Base-by-base conservation (phyloP, 2,329 filamentous ascomycete species). In the Monilinia fructigena region DNA sequence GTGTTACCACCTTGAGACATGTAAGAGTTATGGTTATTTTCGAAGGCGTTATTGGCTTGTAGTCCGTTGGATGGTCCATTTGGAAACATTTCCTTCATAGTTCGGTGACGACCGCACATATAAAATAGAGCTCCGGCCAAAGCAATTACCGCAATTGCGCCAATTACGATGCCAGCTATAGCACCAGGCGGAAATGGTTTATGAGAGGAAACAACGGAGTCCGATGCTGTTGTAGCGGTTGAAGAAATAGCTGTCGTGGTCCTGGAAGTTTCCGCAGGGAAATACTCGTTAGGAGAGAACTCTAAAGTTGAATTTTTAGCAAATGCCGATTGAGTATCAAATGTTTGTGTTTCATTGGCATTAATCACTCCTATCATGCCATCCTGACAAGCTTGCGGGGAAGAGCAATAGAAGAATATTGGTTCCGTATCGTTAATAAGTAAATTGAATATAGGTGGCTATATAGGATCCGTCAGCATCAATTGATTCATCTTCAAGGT, bases 321-420 rank as follows among this genome's bases (percentile, higher is more conserved):
- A 40, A 76, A 80, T 28, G 78, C 71, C 31, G 81, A 78, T 73
- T 87, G 85, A 8, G 76, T 71, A 10, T 80, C 77, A 52, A 83
- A 78, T 0, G 82, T 83, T 65, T 80, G 77, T 0, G 80, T 84
- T 7, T 75, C 64, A 70, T 85, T 87, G 8, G 88, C 84, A 73
- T 93, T 94, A 71, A 94, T 88, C 1, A 85, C 89, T 3, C 90
- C 90, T 20, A 94, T 83, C 90, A 94, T 94, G 28, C 85, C 82
- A 54, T 88, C 82, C 3, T 82, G 80, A 73, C 91, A 94, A 2
- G 88, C 90, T 0, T 80, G 82, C 0, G 85, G 82, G 0, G 89
- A 89, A 0, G 87, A 85, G 69, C 88, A 92, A 75, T 91, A 92
- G 76, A 85, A 90, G 75, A 88, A 90, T 20, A 87, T 83, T 0